phyloP scores from a whole-genome alignment of 192 early-diverging fungal genomes.

The Globomyces pollinis-pini region DNA sequence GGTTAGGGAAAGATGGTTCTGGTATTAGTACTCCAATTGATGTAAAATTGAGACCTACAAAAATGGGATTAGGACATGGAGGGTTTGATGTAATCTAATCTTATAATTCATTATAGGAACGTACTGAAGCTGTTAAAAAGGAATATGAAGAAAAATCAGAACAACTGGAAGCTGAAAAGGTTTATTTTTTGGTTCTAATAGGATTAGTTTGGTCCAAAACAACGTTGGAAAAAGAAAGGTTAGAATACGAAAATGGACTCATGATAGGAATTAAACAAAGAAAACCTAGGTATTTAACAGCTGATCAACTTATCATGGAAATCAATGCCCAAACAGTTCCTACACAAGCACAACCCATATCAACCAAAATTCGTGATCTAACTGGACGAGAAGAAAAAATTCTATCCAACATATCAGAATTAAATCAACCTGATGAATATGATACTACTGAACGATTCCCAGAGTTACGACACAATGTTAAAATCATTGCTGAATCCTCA shows the following conservation, averaged over 20 bases:
- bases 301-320: constrained; percentile 61
- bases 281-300: constrained; percentile 65
- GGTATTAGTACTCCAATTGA: constrained; percentile 91
- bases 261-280: constrained; percentile 31
- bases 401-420: constrained; percentile 22
- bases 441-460: constrained; percentile 36
- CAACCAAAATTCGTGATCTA: constrained; percentile 79
- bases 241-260: no score
- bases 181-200: no score
- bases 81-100: no score
- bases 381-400: constrained; percentile 56
- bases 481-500: constrained; percentile 63
- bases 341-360: constrained; percentile 16
- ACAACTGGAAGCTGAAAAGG: constrained; percentile 14
- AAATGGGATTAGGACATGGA: constrained; percentile 75
- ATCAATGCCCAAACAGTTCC: constrained; percentile 3
- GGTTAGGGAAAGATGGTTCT: constrained; percentile 74
- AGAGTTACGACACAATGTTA: constrained; percentile 71
- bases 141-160: constrained; percentile 41
- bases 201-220: no score
- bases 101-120: no score
- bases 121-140: constrained; percentile 57
- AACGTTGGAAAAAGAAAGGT: constrained; percentile 39
- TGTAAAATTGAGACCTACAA: constrained; percentile 68
- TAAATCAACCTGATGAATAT: constrained; percentile 12